Evolutionary conservation across 768 basidiomycete species (phyloP).

Genomic region (Polyporus arcularius): DNA sequence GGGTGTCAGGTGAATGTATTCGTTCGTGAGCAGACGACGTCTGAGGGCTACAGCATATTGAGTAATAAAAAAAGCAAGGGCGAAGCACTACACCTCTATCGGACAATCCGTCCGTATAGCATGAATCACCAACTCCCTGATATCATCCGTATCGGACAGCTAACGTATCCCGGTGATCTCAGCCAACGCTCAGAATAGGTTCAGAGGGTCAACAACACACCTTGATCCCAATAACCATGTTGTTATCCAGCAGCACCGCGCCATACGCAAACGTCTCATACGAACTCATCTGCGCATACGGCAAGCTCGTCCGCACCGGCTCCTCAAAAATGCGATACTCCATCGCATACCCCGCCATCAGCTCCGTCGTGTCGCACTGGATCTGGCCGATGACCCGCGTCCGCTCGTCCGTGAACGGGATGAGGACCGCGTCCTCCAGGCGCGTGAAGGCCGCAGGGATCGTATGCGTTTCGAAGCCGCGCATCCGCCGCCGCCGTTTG

Average conservation of each 20-base stretch:
- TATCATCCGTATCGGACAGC: conserved; percentile 17
- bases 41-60: too few relatives aligned
- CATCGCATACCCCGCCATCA: conserved; percentile 14
- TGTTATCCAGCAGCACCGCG: conserved; percentile 31
- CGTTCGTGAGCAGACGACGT: too few relatives aligned
- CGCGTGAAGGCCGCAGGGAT: neutral
- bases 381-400: conserved; percentile 20
- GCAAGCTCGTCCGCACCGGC: conserved; percentile 26
- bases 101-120: neutral
- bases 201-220: conserved; percentile 10
- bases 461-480: neutral
- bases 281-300: conserved; percentile 26
- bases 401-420: conserved; percentile 19
- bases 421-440: conserved; percentile 8
- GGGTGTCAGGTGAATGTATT: too few relatives aligned
- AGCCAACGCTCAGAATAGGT: neutral
- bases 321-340: conserved; percentile 24
- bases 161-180: neutral
- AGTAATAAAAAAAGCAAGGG: too few relatives aligned
- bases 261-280: conserved; percentile 22
- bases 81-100: too few relatives aligned
- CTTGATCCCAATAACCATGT: conserved; percentile 31
- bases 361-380: conserved; percentile 20
- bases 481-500: conserved; percentile 8
- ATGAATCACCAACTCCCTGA: conserved; percentile 16